Base-by-base conservation (phyloP, 306 rosid species). In the Cajanus cajan region DNA sequence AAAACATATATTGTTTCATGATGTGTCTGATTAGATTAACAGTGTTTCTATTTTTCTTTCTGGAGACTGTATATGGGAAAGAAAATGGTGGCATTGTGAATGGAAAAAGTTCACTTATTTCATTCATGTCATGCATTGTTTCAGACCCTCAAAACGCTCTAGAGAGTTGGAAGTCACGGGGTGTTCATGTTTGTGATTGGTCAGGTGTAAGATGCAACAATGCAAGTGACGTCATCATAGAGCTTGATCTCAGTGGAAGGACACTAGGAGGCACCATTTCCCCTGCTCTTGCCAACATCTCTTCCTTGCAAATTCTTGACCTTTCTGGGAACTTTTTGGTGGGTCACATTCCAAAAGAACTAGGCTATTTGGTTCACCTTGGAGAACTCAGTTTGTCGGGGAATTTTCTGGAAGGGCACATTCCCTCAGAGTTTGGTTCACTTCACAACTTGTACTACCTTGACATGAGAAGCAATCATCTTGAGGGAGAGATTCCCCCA, bases 231-330 rank as follows among this genome's bases (percentile, higher is more conserved):
- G 85, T 67, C 76, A 88, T 95, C 62, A 77, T 81, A 21, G 94
- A 92, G 93, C 89, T 95, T 83, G 91, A 87, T 83, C 96, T 95
- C 13, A 91, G 89, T 75, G 94, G 84, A 25, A 86, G 50, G 45
- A 91, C 90, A 37, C 78, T 95, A 0, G 80, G 67, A 25, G 98
- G 97, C 16, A 90, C 88, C 22, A 88, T 92, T 68, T 92, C 98
- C 19, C 90, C 97, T 22, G 67, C 92, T n/a, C 84, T 95, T 7
- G 81, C 90, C 9, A 86, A 90, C 43, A 91, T 95, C 48, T 87
- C 97, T 66, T 85, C 91, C 36, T 86, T 95, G 68, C 82, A 58
- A 21, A 74, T 95, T 77, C 97, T 95, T 33, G 98, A 95, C 71
- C 84, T 95, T 76, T 92, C 98, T 11, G 85, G 81, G 15, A 95